A percentile compares a stretch with the other conserved stretches of the same genome.
Conservation (phyloP, 2,329 filamentous ascomycete genomes). For the Epichloe festucae region DNA sequence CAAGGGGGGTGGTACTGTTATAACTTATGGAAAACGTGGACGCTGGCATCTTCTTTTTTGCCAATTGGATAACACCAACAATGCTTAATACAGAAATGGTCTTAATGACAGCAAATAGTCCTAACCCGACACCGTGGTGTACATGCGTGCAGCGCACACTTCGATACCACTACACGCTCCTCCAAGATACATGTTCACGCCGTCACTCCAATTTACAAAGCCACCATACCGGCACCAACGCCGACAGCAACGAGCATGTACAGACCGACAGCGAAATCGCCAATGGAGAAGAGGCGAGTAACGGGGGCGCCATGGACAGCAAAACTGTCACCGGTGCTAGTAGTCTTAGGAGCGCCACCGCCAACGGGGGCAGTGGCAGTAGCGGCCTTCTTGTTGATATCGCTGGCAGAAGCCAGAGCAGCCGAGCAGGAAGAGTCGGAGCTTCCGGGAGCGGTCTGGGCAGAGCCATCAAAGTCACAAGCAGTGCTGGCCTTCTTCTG, state of each 20-base stretch:
- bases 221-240: constrained; percentile 39
- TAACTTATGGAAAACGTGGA: constrained; percentile 8
- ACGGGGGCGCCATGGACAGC: constrained; percentile 15
- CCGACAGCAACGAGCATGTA: constrained; percentile 40
- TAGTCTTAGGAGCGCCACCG: constrained; percentile 3
- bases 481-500: constrained; percentile 42
- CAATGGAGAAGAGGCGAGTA: constrained; percentile 29
- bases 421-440: constrained; percentile 40
- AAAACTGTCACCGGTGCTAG: constrained; percentile 4
- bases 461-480: constrained; percentile 60
- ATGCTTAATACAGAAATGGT: constrained; percentile 14
- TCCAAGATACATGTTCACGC: background rate
- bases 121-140: background rate
- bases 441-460: constrained; percentile 36
- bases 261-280: constrained; percentile 34
- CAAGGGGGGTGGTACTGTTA: background rate
- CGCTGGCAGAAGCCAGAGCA: constrained; percentile 50
- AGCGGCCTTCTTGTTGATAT: constrained; percentile 27
- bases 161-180: constrained; percentile 4
- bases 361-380: constrained; percentile 5
- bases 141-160: constrained; percentile 6
- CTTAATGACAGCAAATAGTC: background rate
- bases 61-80: constrained; percentile 15
- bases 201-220: constrained; percentile 29
- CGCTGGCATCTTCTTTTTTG: constrained; percentile 14